Conservation (phyloP, 2,329 filamentous ascomycete species). For the Epichloe scottii region DNA sequence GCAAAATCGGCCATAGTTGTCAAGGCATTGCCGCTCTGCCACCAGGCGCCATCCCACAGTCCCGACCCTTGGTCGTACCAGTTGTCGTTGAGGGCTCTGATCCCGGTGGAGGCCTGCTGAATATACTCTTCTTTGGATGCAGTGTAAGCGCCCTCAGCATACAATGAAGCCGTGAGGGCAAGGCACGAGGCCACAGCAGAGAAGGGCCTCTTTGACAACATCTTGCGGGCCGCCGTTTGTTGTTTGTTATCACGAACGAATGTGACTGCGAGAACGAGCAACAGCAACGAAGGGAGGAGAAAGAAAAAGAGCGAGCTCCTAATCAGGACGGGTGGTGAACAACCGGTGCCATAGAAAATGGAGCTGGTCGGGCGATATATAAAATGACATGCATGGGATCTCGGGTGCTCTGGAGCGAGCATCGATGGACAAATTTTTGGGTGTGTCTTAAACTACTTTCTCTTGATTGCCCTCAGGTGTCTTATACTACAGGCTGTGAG, state of each 20-base stretch:
- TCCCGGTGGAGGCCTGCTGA: conserved; percentile 19
- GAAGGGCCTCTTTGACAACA: background rate
- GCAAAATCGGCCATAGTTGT: conserved; percentile 48
- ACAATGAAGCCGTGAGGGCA: background rate
- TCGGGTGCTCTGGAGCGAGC: background rate
- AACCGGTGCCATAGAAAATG: background rate
- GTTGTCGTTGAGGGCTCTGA: conserved; percentile 34
- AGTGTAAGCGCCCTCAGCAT: background rate
- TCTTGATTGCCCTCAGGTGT: background rate
- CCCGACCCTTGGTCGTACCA: conserved; percentile 51
- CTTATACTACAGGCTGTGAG: background rate
- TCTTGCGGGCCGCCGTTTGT: background rate
- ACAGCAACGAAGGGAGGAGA: background rate
- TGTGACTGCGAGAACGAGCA: background rate
- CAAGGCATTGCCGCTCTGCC: conserved; percentile 58
- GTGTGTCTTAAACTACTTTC: background rate
- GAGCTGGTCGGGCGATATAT: background rate
- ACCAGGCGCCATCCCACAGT: conserved; percentile 56
- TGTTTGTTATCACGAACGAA: background rate
- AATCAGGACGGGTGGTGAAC: background rate
- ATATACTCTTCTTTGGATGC: conserved; percentile 16
- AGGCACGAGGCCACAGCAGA: background rate
- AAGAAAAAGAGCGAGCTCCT: background rate
- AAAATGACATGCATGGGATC: background rate
- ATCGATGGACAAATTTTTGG: background rate